phyloP scores from a whole-genome alignment of 1,139 yeast genomes.

The Spencermartinsiella ligniputridi region DNA sequence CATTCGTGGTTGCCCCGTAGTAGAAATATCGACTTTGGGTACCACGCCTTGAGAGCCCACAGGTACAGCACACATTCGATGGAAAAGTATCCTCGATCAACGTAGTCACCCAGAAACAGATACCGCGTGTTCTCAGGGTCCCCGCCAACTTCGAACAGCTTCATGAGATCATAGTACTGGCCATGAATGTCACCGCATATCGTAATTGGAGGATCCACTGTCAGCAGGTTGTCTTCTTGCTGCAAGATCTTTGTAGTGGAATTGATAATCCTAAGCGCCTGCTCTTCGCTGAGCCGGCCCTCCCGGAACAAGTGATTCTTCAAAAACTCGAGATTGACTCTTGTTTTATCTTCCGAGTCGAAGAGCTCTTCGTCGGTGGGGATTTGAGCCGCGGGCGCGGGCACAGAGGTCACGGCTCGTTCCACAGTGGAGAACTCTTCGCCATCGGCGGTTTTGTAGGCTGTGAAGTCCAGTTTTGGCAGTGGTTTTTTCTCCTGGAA shows the following conservation, averaged over 20 bases:
- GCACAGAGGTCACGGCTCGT: constrained; percentile 59
- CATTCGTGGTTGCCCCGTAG: constrained; percentile 96
- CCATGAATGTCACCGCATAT: constrained; percentile 98
- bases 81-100: constrained; percentile 90
- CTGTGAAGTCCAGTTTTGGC: constrained; percentile 44
- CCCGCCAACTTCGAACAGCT: constrained; percentile 92
- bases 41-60: constrained; percentile 75
- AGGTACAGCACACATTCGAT: constrained; percentile 81
- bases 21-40: constrained; percentile 73
- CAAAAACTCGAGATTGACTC: constrained; percentile 68
- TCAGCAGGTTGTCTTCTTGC: constrained; percentile 72
- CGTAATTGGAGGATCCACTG: constrained; percentile 89
- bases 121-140: constrained; percentile 74
- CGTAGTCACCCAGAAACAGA: constrained; percentile 90
- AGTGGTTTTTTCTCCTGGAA: constrained; percentile 49
- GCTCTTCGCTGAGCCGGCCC: constrained; percentile 72
- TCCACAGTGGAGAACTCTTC: constrained; percentile 58
- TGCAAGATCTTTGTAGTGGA: constrained; percentile 66
- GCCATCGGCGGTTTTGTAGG: constrained; percentile 69
- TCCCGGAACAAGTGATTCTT: constrained; percentile 72
- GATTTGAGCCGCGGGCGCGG: constrained; percentile 60
- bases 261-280: constrained; percentile 62
- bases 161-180: constrained; percentile 86
- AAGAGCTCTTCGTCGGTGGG: constrained; percentile 73
- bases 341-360: constrained; percentile 35